Conservation (phyloP, 75 land plant species). For the Azolla pinnata region DNA sequence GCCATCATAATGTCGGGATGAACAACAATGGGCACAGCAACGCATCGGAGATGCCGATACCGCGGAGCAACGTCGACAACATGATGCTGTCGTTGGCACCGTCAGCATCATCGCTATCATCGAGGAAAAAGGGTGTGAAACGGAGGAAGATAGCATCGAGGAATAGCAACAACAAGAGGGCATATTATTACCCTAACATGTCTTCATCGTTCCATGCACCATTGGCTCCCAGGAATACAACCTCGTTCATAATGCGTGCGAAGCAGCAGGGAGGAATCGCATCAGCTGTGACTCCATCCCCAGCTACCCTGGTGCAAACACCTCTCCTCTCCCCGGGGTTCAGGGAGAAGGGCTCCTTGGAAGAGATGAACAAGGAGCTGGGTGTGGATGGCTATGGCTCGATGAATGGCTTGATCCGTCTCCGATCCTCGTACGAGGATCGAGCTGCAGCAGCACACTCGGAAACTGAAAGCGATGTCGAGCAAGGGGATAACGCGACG, state of each 20-base stretch:
- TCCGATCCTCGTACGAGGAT: constrained; percentile 27
- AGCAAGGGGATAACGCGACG: constrained; percentile 39
- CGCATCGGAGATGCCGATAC: too few species aligned
- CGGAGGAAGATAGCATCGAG: too few species aligned
- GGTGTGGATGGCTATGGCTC: constrained; percentile 92
- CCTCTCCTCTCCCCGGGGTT: constrained; percentile 67
- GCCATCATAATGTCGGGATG: too few species aligned
- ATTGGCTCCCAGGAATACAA: constrained; percentile 75
- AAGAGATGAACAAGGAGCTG: constrained; percentile 88
- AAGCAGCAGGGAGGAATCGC: constrained; percentile 83
- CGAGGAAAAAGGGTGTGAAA: too few species aligned
- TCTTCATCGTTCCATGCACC: constrained; percentile 44
- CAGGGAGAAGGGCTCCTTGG: constrained; percentile 52
- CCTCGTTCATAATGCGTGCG: constrained; percentile 75
- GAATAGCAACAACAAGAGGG: too few species aligned
- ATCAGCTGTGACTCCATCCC: constrained; percentile 73
- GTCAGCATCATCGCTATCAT: too few species aligned
- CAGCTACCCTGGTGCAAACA: constrained; percentile 75
- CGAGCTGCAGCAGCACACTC: constrained; percentile 18
- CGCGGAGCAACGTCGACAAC: too few species aligned
- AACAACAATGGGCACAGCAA: too few species aligned
- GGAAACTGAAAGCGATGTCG: constrained; percentile 78
- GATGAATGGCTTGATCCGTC: constrained; percentile 87
- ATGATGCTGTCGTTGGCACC: too few species aligned
- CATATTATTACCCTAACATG: too few species aligned